Evolutionary conservation across 176 grass and related monocot species (phyloP).

Genomic region (Triticum timopheevii): DNA sequence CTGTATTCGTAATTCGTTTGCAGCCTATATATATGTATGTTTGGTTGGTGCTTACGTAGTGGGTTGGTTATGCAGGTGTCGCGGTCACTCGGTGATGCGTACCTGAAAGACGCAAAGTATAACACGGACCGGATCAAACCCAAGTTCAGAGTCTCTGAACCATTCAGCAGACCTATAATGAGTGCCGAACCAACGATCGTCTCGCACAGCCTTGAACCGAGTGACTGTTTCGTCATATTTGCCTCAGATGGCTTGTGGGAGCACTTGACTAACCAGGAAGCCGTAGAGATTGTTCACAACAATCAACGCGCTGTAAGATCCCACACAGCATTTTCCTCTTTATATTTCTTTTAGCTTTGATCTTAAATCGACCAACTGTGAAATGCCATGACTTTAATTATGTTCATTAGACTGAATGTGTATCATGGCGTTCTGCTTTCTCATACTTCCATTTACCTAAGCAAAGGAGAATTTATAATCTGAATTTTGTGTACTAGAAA

Average conservation of each 20-base stretch:
- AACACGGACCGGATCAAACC: conserved; percentile 83
- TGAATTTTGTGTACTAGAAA: not conserved
- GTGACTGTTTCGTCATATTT: conserved; percentile 82
- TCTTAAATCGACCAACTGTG: not conserved
- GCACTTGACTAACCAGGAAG: conserved; percentile 82
- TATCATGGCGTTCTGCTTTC: not conserved
- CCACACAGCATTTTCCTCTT: not conserved
- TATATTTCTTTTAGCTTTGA: not conserved
- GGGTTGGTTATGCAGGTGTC: conserved; percentile 64
- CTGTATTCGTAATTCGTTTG: not conserved
- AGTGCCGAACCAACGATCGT: conserved; percentile 66
- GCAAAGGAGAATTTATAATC: not conserved
- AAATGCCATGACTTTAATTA: not conserved
- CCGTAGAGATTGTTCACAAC: conserved; percentile 81
- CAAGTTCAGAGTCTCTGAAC: conserved; percentile 80
- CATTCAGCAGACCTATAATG: conserved; percentile 71
- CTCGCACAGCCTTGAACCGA: conserved; percentile 62
- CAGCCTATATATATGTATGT: not conserved
- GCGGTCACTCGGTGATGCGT: conserved; percentile 84
- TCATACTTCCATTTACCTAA: not conserved
- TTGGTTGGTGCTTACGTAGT: conserved; percentile 19
- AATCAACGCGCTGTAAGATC: conserved; percentile 78
- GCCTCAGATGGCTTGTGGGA: conserved; percentile 97
- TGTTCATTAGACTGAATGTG: not conserved
- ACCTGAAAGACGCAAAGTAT: conserved; percentile 62